Conservation (phyloP, 805 yeast genomes). For the Candida peoriensis region DNA sequence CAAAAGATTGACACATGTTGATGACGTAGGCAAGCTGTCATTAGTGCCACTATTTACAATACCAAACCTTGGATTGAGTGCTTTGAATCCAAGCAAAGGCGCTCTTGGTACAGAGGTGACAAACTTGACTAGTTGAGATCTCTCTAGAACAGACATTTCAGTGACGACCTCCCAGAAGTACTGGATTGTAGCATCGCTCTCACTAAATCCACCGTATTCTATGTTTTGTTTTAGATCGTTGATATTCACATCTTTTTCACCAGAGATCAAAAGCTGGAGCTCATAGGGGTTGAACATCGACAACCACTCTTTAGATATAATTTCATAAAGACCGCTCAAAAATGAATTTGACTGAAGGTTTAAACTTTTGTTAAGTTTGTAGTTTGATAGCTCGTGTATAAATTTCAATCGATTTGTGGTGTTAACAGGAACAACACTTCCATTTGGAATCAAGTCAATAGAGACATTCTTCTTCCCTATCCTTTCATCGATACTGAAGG, state of each 20-base stretch:
- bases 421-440: constrained; percentile 52
- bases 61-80: constrained; percentile 74
- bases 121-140: constrained; percentile 68
- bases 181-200: constrained; percentile 50
- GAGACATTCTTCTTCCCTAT: constrained; percentile 29
- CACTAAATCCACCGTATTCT: constrained; percentile 59
- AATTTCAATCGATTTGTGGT: constrained; percentile 62
- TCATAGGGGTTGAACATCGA: constrained; percentile 82
- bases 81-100: constrained; percentile 81
- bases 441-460: constrained; percentile 59
- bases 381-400: constrained; percentile 72
- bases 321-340: constrained; percentile 62
- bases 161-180: constrained; percentile 72
- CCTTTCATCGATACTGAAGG: constrained; percentile 57
- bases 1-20: constrained; percentile 87
- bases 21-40: constrained; percentile 72
- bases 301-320: constrained; percentile 73
- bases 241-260: constrained; percentile 61
- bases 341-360: constrained; percentile 57
- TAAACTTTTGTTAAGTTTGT: constrained; percentile 62
- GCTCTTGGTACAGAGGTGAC: constrained; percentile 92
- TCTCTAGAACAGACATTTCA: constrained; percentile 62
- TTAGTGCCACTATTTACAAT: constrained; percentile 57
- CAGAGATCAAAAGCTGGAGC: constrained; percentile 76
- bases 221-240: constrained; percentile 62